Percentiles rank a stretch among this genome's conserved stretches.
Conservation (phyloP, 495 filamentous ascomycete species). For the Chaetomium fimeti region DNA sequence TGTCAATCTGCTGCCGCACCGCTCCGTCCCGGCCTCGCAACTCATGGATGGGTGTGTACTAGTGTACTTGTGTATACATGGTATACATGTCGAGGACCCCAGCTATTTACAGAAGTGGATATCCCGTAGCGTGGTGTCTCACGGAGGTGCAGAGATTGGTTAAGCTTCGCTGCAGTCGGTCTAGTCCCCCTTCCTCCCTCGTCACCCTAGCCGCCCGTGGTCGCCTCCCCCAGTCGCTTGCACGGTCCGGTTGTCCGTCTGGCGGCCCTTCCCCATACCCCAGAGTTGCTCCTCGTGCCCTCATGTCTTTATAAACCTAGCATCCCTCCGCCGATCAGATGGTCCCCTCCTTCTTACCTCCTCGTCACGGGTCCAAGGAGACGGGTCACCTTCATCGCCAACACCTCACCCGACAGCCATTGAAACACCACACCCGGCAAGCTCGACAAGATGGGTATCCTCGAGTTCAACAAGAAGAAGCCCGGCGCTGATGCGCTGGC, state of each 20-base stretch:
- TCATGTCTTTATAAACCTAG: constrained; percentile 29
- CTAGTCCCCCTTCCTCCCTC: constrained; percentile 15
- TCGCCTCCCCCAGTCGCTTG: constrained; percentile 22
- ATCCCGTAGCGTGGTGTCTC: constrained; percentile 11
- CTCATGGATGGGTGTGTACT: constrained; percentile 9
- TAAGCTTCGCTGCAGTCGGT: constrained; percentile 28
- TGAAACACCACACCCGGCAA: constrained; percentile 15
- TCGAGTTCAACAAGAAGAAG: constrained; percentile 38
- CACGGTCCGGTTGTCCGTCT: constrained; percentile 34
- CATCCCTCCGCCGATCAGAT: constrained; percentile 21
- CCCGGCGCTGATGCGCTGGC: constrained; percentile 35
- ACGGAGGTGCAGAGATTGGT: constrained; percentile 25
- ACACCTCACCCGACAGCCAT: constrained; percentile 20
- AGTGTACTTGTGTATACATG: constrained; percentile 5
- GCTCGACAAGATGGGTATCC: constrained; percentile 33
- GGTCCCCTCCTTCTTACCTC: constrained; percentile 18
- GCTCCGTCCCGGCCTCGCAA: constrained; percentile 20
- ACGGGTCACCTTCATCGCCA: constrained; percentile 25
- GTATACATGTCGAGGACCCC: constrained; percentile 12
- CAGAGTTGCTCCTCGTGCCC: constrained; percentile 13
- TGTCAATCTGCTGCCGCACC: constrained; percentile 33
- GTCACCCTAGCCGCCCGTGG: constrained; percentile 6
- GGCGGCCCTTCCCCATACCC: constrained; percentile 20
- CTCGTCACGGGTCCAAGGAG: constrained; percentile 29
- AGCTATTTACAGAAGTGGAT: constrained; percentile 35